Conservation (phyloP, 495 filamentous ascomycete genomes). For the Opeltia flavorubescens region DNA sequence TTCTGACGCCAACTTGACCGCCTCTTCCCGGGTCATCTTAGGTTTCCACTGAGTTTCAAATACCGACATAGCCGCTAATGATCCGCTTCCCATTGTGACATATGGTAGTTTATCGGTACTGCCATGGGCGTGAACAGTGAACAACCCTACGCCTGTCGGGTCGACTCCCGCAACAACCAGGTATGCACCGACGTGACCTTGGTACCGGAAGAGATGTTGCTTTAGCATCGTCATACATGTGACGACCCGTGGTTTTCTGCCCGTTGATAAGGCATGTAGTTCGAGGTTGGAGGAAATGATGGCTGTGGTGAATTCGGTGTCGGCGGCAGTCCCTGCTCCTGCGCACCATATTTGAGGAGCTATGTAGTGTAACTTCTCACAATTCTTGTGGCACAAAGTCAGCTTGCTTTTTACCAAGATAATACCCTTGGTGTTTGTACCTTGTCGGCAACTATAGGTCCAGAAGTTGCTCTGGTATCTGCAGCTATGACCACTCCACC, state of each 20-base stretch:
- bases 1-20: slow-evolving; percentile 66
- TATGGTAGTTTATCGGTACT: slow-evolving; percentile 98
- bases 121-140: slow-evolving; percentile 97
- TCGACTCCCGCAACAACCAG: slow-evolving; percentile 96
- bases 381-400: no score
- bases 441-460: slow-evolving; percentile 98
- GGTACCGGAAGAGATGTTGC: slow-evolving; percentile 96
- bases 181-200: slow-evolving; percentile 96
- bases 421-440: slow-evolving; percentile 31
- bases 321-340: slow-evolving; percentile 92
- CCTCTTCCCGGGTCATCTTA: slow-evolving; percentile 61
- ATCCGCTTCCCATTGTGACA: slow-evolving; percentile 97
- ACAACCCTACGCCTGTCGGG: slow-evolving; percentile 88
- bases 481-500: slow-evolving; percentile 95
- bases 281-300: slow-evolving; percentile 98
- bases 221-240: slow-evolving; percentile 99
- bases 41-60: slow-evolving; percentile 95
- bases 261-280: slow-evolving; percentile 86
- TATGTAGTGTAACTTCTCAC: slow-evolving; percentile 99
- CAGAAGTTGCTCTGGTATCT: slow-evolving; percentile 94
- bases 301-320: slow-evolving; percentile 98
- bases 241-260: slow-evolving; percentile 90
- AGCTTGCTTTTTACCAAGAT: no score
- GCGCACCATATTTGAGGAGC: slow-evolving; percentile 99
- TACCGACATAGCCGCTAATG: slow-evolving; percentile 91